Conservation (phyloP, 352 stramenopile genomes). For the Phytopythium montanum region DNA sequence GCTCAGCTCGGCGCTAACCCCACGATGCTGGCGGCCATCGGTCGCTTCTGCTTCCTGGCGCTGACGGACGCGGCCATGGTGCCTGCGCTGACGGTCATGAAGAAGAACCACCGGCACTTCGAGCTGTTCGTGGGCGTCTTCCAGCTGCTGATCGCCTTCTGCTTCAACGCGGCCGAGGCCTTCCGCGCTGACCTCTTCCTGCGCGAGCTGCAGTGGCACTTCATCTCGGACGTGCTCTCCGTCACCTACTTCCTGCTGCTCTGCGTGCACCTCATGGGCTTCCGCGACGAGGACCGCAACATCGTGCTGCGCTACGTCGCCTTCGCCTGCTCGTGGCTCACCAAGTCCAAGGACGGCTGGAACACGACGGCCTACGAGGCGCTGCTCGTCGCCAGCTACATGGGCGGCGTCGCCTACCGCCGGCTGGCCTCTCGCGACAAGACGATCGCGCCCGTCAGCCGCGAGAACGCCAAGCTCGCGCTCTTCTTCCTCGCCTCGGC, state of each 20-base stretch:
- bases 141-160: slow-evolving; percentile 76
- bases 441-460: slow-evolving; percentile 48
- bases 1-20: not conserved
- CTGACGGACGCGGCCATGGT: slow-evolving; percentile 74
- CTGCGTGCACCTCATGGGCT: slow-evolving; percentile 84
- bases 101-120: slow-evolving; percentile 81
- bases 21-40: slow-evolving; percentile 36
- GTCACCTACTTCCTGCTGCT: slow-evolving; percentile 83
- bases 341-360: slow-evolving; percentile 84
- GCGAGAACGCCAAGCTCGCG: slow-evolving; percentile 48
- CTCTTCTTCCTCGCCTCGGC: slow-evolving; percentile 40
- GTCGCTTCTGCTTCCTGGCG: slow-evolving; percentile 65
- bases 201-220: slow-evolving; percentile 74
- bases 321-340: slow-evolving; percentile 80
- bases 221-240: slow-evolving; percentile 86
- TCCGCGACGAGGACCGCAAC: slow-evolving; percentile 77
- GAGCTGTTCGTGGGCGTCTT: slow-evolving; percentile 87
- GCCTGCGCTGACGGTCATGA: slow-evolving; percentile 75
- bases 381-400: slow-evolving; percentile 55
- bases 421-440: slow-evolving; percentile 39
- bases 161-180: slow-evolving; percentile 80
- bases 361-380: slow-evolving; percentile 66
- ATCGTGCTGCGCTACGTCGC: slow-evolving; percentile 84
- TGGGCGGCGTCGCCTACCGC: slow-evolving; percentile 52
- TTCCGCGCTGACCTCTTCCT: slow-evolving; percentile 68